Evolutionary conservation across 352 stramenopile genomes (phyloP), one percentile per base, ranked within the genome.

Genomic region (Phytophthora cactorum): DNA sequence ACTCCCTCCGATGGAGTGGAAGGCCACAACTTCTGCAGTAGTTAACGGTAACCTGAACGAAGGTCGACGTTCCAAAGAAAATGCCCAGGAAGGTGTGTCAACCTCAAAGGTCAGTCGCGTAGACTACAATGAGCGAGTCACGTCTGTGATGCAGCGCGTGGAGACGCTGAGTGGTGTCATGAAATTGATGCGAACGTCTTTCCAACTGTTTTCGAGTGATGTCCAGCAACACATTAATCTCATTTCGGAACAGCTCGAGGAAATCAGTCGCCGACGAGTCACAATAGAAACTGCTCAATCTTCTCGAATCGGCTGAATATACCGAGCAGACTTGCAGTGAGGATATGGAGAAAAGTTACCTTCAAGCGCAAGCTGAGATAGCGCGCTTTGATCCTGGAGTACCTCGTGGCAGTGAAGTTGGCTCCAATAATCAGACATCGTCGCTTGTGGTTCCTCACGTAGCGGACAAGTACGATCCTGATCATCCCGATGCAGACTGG

Each of bases 401-500:
- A 50, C 17, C 44, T 44, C 43, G 49, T 32, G 25, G n/a, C 15
- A 9, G 43, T 36, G 25, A 52, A n/a, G 29, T 17, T 15, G 32
- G 32, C 3, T 55, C 38, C 14, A 69, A 59, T 27, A 73, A 70
- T 31, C 68, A 78, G 31, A 62, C 38, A 10, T 49, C 49, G 3
- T 64, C 56, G 15, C 52, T 67, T 25, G 61, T 77, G 22, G 44
- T 91, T 5, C 82, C 79, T 1, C 78, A 91, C 36, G 31, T 90
- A 14, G 73, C 75, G 22, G 84, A 92, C 29, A 90, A 86, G 56
- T 92, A 88, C 59, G 81, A 91, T n/a, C 86, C 86, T 0, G 75
- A 86, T 25, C 86, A 94, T 43, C 81, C 77, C 0, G 82, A 94
- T 27, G 86, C 86, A 0, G 86, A 94, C 54, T 94, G 86, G 86